These are phyloP conservation scores for Candida oleophila DNA, from an alignment of 805 yeast genomes.

Conservation along the genomic window DNA sequence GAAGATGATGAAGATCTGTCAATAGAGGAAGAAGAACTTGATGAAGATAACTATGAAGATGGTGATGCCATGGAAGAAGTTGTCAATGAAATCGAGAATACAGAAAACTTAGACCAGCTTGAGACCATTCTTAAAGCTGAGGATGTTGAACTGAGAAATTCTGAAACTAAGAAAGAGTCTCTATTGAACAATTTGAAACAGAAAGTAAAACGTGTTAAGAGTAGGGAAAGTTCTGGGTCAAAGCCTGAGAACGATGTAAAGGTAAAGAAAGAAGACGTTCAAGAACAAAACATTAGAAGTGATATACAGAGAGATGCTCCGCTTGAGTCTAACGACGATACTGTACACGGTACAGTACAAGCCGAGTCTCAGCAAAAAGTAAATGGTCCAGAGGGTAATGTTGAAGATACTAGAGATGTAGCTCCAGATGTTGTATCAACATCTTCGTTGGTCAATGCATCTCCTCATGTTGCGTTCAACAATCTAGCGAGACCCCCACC, in stretches of 20 bases:
- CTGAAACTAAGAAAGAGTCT: neutral
- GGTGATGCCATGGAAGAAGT: neutral
- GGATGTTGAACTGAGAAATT: neutral
- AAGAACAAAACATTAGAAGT: no score
- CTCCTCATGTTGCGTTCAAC: neutral
- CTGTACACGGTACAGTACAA: no score
- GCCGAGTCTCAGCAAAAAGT: neutral
- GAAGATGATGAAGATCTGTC: neutral
- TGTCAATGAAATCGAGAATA: neutral
- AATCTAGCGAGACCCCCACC: neutral
- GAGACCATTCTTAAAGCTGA: neutral
- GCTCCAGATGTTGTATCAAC: neutral
- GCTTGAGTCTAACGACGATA: neutral
- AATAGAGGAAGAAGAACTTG: conserved; percentile 5
- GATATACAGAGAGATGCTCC: neutral
- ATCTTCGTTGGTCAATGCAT: neutral
- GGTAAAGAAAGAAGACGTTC: no score
- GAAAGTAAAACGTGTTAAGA: neutral
- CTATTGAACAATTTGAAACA: neutral
- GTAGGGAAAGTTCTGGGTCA: neutral
- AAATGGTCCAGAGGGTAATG: neutral
- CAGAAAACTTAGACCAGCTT: conserved; percentile 1
- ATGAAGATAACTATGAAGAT: conserved; percentile 13
- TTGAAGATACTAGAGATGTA: neutral
- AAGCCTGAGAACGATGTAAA: neutral